Conservation (phyloP, 2,329 filamentous ascomycete species). For the Escovopsis sp. region DNA sequence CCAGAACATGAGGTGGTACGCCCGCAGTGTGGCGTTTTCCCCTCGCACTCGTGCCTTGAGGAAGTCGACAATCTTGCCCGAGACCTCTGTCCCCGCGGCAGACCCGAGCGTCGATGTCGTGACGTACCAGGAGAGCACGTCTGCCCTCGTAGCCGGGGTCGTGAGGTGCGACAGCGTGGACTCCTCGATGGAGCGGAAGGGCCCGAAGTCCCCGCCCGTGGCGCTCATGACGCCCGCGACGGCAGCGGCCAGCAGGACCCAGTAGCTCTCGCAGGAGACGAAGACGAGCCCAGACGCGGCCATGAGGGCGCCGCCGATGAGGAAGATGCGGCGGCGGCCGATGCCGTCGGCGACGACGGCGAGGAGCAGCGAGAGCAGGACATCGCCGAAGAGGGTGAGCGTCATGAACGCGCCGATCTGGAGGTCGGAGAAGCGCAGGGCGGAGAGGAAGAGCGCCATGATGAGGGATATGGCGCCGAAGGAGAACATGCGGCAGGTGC, state of each 20-base stretch:
- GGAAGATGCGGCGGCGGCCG: slow-evolving; percentile 38
- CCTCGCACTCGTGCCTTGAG: slow-evolving; percentile 31
- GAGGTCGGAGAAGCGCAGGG: slow-evolving; percentile 38
- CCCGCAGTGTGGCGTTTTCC: slow-evolving; percentile 24
- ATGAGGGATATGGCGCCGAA: slow-evolving; percentile 46
- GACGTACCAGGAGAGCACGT: slow-evolving; percentile 54
- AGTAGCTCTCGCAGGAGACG: slow-evolving; percentile 38
- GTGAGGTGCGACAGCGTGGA: slow-evolving; percentile 47
- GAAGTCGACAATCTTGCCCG: slow-evolving; percentile 34
- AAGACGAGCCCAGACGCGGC: slow-evolving; percentile 38
- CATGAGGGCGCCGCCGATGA: slow-evolving; percentile 40
- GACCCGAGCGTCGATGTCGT: slow-evolving; percentile 40
- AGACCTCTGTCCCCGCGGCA: slow-evolving; percentile 34
- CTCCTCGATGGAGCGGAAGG: slow-evolving; percentile 53
- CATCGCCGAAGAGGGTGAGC: slow-evolving; percentile 44
- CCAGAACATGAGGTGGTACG: slow-evolving; percentile 44
- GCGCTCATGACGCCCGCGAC: slow-evolving; percentile 47
- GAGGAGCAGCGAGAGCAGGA: slow-evolving; percentile 39
- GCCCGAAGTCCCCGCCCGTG: slow-evolving; percentile 50
- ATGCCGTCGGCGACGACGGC: slow-evolving; percentile 43
- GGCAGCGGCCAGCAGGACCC: slow-evolving; percentile 41
- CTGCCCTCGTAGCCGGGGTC: slow-evolving; percentile 33
- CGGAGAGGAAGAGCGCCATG: slow-evolving; percentile 44
- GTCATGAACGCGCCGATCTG: slow-evolving; percentile 51
- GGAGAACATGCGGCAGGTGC: slow-evolving; percentile 44